Evolutionary conservation across 129 eudicot species (phyloP), one percentile per base, ranked within the genome.

Genomic region (Ambrosia artemisiifolia): DNA sequence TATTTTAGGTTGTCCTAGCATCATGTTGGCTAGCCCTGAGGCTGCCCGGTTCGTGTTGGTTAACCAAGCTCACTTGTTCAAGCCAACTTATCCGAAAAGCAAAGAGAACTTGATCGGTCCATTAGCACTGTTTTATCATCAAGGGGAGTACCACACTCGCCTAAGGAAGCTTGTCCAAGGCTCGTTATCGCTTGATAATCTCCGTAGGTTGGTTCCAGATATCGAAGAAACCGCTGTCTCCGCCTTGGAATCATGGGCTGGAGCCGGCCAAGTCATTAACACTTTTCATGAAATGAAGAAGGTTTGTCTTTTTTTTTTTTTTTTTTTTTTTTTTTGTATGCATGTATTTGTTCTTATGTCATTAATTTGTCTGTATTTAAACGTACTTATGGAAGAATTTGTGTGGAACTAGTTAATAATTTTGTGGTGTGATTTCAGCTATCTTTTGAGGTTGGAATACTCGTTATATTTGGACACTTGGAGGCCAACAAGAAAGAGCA

Each of bases 11-110:
- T 85, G 85, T 73, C 90, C 87, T 40, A 82, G 90, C 57, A 79
- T 85, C 73, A 85, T 85, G 87, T 71, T 85, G 70, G 86, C 90
- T 72, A 85, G 87, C 73, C 90, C 90, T 1, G 90, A 85, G 73
- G 90, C 87, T 3, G 82, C 90, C 2, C 76, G 85, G 76, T 77
- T 85, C 46, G 85, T 85, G 70, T 67, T 85, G 35, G 84, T 83
- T 63, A 79, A 71, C 36, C 80, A 82, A 46, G 85, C 90, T 61
- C 85, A 82, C 72, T 73, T 82, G 81, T 85, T 85, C 74, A 85
- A 85, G 67, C 85, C 90, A 0, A 85, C 90, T 1, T 85, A 82
- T 53, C 90, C 90, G 6, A 82, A 79, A 74, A 85, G 90, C 79
- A 85, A 85, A 74, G 90, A 85, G 51, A 76, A 65, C 42, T 82